phyloP scores from a whole-genome alignment of 345 rosid species.

The Barbarea vulgaris region DNA sequence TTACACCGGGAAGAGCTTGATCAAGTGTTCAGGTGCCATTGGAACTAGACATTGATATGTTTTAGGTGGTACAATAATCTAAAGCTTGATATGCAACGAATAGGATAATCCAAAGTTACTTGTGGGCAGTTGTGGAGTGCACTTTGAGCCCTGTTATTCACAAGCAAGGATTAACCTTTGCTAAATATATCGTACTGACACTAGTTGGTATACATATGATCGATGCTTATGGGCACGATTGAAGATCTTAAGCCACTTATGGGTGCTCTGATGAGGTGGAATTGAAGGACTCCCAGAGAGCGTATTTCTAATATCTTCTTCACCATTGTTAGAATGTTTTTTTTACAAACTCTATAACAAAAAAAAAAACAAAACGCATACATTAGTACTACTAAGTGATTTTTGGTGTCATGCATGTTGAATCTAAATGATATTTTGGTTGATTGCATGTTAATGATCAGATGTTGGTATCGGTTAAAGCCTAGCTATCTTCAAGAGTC shows the following conservation, averaged over 20 bases:
- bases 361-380: too few relatives aligned
- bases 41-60: not conserved
- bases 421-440: too few relatives aligned
- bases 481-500: too few relatives aligned
- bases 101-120: constrained; percentile 7
- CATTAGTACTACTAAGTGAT: too few relatives aligned
- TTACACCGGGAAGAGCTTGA: constrained; percentile 6
- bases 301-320: too few relatives aligned
- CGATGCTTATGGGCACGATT: constrained; percentile 21
- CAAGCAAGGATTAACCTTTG: not conserved
- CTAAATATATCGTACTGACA: not conserved
- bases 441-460: too few relatives aligned
- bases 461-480: too few relatives aligned
- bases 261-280: not conserved
- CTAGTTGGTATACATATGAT: constrained; percentile 15
- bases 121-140: constrained; percentile 23
- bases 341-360: too few relatives aligned
- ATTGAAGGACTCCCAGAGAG: too few relatives aligned
- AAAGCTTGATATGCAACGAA: constrained; percentile 2
- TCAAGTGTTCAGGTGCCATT: constrained; percentile 4
- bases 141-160: constrained; percentile 2
- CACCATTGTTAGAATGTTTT: too few relatives aligned
- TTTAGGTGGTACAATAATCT: constrained; percentile 17
- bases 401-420: too few relatives aligned
- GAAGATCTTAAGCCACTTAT: constrained; percentile 15